Evolutionary conservation across 805 yeast species (phyloP).

Genomic region (Myxozyma mucilagina): DNA sequence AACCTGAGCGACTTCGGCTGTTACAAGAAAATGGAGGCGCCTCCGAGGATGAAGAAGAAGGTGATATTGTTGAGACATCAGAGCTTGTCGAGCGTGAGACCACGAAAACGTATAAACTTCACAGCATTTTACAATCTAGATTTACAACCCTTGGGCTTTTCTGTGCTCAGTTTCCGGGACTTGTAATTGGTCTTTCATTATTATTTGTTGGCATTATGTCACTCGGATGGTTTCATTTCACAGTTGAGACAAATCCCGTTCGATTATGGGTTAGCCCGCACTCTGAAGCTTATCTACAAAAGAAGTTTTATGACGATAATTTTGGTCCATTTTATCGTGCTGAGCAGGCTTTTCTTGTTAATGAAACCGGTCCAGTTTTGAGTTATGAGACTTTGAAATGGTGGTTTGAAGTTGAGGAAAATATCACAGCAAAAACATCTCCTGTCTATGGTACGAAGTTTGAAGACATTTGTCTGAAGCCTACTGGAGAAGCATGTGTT

Average conservation of each 20-base stretch:
- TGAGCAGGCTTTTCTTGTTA: slow-evolving; percentile 76
- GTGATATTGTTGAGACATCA: slow-evolving; percentile 35
- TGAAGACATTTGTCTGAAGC: slow-evolving; percentile 78
- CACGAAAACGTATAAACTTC: slow-evolving; percentile 48
- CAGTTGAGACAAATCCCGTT: slow-evolving; percentile 76
- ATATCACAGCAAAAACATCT: slow-evolving; percentile 45
- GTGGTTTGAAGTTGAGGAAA: slow-evolving; percentile 83
- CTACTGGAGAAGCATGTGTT: slow-evolving; percentile 75
- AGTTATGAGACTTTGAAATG: slow-evolving; percentile 70
- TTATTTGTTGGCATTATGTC: slow-evolving; percentile 50
- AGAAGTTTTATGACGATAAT: slow-evolving; percentile 66
- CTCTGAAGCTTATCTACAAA: slow-evolving; percentile 68
- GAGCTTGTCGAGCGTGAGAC: slow-evolving; percentile 32
- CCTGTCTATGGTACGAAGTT: slow-evolving; percentile 42
- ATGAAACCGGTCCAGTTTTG: slow-evolving; percentile 67
- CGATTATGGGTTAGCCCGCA: slow-evolving; percentile 85
- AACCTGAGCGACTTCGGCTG: slow-evolving; percentile 40
- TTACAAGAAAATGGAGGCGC: slow-evolving; percentile 47
- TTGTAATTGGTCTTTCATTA: slow-evolving; percentile 49
- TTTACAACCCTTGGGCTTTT: slow-evolving; percentile 55
- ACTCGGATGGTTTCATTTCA: slow-evolving; percentile 52
- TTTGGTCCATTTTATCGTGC: slow-evolving; percentile 93
- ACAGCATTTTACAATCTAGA: slow-evolving; percentile 48
- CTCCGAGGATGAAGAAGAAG: slow-evolving; percentile 40
- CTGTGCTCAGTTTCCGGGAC: slow-evolving; percentile 63